These are phyloP conservation scores for Phaeolepiota aurea DNA, from an alignment of 768 basidiomycete species.

Conservation along the genomic window DNA sequence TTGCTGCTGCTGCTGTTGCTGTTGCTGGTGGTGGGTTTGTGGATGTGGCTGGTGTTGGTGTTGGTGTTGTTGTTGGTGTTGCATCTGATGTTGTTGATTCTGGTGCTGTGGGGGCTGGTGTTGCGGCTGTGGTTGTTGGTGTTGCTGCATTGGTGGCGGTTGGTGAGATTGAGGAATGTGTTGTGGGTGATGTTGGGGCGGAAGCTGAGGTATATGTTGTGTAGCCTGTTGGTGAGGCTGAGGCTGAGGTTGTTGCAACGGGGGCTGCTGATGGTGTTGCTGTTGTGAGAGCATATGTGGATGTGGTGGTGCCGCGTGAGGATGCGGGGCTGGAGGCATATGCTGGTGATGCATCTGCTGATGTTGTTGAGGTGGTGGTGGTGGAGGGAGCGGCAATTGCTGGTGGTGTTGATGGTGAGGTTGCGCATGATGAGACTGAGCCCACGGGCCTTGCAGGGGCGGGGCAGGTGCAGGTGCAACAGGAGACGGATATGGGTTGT, in stretches of 20 bases:
- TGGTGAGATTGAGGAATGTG: constrained; percentile 9
- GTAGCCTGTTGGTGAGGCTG: constrained; percentile 7
- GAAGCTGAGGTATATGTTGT: constrained; percentile 3
- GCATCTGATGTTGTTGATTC: constrained; percentile 9
- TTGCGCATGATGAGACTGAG: constrained; percentile 21
- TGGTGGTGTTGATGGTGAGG: constrained; percentile 17
- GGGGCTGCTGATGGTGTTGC: constrained; percentile 13
- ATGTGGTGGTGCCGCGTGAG: constrained; percentile 19
- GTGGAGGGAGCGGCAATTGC: constrained; percentile 9
- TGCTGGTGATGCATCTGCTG: constrained; percentile 13
- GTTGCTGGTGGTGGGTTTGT: constrained; percentile 8
- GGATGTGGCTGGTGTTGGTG: constrained; percentile 9
- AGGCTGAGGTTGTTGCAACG: constrained; percentile 6
- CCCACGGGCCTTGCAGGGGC: constrained; percentile 32
- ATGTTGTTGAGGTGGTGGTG: constrained; percentile 12
- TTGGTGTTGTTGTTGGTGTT: constrained; percentile 11
- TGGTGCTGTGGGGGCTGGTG: constrained; percentile 13
- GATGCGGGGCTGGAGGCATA: constrained; percentile 14
- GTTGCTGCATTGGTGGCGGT: constrained; percentile 9
- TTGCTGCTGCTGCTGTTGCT: constrained; percentile 8
- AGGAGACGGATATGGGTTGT: constrained; percentile 38
- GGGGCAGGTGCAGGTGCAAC: constrained; percentile 30
- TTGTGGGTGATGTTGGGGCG: constrained; percentile 6
- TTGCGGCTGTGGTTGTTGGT: constrained; percentile 8
- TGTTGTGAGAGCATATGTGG: constrained; percentile 14